Evolutionary conservation across 2,329 filamentous ascomycete species (phyloP).

Genomic region (Penicillium sp.): DNA sequence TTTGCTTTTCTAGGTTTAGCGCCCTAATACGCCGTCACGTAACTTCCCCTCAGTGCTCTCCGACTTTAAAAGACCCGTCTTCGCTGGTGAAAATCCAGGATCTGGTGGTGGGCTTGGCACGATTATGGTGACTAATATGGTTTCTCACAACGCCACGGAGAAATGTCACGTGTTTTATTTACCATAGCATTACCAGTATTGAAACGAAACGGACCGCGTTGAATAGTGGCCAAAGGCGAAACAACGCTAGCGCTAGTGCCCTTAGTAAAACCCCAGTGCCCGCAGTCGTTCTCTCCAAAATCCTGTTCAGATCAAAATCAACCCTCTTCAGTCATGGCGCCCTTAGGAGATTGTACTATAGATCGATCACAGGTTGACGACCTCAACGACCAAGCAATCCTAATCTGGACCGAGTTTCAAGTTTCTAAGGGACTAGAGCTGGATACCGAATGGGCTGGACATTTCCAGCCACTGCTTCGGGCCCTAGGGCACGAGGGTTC

Average conservation of each 20-base stretch:
- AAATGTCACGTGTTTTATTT: too few species aligned
- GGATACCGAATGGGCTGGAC: not conserved
- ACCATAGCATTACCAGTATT: too few species aligned
- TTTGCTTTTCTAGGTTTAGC: too few species aligned
- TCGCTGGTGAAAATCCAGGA: too few species aligned
- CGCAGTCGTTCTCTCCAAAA: not conserved
- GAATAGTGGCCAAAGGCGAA: too few species aligned
- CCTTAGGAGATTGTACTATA: not conserved
- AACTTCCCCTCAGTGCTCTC: too few species aligned
- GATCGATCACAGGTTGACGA: not conserved
- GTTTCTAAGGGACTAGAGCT: not conserved
- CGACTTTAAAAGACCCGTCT: too few species aligned
- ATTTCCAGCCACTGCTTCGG: slow-evolving; percentile 5
- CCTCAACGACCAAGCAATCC: not conserved
- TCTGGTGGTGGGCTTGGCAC: too few species aligned
- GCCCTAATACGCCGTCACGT: too few species aligned
- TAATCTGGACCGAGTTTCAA: slow-evolving; percentile 6
- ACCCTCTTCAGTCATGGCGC: not conserved
- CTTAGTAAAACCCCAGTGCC: not conserved
- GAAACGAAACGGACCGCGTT: too few species aligned
- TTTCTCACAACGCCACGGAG: too few species aligned
- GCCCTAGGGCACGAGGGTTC: slow-evolving; percentile 1
- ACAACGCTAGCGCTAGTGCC: not conserved
- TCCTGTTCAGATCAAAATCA: not conserved
- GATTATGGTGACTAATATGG: too few species aligned